Conservation (phyloP, 2,329 filamentous ascomycete genomes). For the Aureobasidium musti region DNA sequence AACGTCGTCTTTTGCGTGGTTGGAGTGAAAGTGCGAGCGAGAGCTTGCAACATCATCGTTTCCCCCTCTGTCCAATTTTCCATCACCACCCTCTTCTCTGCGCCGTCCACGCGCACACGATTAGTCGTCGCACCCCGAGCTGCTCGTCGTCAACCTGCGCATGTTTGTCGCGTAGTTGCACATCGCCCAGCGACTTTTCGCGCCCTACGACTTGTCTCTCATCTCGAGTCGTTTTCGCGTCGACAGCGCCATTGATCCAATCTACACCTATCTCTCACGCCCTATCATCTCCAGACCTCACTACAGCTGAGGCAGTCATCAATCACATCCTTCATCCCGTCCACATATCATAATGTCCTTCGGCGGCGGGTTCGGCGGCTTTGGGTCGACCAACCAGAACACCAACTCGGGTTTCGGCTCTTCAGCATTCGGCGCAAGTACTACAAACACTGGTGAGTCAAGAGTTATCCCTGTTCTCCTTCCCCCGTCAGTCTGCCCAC, state of each 20-base stretch:
- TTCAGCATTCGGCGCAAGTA: constrained; percentile 31
- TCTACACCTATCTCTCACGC: background rate
- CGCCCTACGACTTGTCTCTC: background rate
- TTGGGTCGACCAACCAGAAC: constrained; percentile 34
- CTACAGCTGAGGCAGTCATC: background rate
- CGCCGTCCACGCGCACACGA: constrained; percentile 17
- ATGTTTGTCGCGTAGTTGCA: constrained; percentile 24
- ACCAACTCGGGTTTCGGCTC: constrained; percentile 31
- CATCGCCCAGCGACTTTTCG: constrained; percentile 21
- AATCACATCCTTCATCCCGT: background rate
- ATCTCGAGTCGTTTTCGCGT: constrained; percentile 27
- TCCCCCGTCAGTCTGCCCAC: background rate
- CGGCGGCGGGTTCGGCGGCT: constrained; percentile 57
- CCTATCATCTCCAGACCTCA: background rate
- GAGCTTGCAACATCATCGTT: constrained; percentile 19
- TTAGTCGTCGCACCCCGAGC: background rate
- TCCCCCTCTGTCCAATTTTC: constrained; percentile 10
- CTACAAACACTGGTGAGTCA: constrained; percentile 40
- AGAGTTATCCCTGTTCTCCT: background rate
- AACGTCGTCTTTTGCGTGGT: background rate
- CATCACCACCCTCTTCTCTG: background rate
- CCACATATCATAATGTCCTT: constrained; percentile 30
- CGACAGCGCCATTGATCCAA: constrained; percentile 1
- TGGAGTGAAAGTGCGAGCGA: background rate
- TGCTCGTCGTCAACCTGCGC: background rate